Base-by-base conservation (phyloP, 495 filamentous ascomycete genomes). In the Elaphomyces granulatus region DNA sequence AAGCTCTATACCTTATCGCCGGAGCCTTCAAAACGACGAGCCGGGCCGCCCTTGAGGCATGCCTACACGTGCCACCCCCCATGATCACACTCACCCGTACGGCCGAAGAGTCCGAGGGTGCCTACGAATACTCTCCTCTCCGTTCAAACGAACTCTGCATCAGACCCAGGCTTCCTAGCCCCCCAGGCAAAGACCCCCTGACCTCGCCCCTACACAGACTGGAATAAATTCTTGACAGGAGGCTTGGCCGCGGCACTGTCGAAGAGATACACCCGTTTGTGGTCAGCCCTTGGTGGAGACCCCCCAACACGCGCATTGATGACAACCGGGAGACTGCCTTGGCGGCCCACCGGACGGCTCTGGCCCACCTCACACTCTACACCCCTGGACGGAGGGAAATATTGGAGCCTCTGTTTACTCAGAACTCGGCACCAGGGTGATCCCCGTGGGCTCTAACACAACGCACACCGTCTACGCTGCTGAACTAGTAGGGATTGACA, bases 41-140 rank as follows among this genome's bases (percentile, higher is more conserved):
- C 32, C 4, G 32, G n/a, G 14, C 15, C 8, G 32, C 32, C 4
- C 4, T 34, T n/a, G 32, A 34, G n/a, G 32, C 18, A 4, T 34
- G 32, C 32, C 32, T 34, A 16, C 4, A 34, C 18, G 32, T 34
- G 32, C 32, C 32, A 4, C n/a, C n/a, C 32, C 32, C 4, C 32
- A 16, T 8, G 32, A 34, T 4, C 4, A 4, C 4, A n/a, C 32
- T 34, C 32, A 16, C 32, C 32, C 32, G 32, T 4, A 8, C 18
- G 32, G 32, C 32, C n/a, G 32, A 34, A 14, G 32, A 34, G n/a
- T n/a, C n/a, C n/a, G n/a, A 34, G 32, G 14, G 4, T 34, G 32
- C 32, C n/a, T 34, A 4, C 4, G 32, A 4, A 34, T 34, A 4
- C 4, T 4, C 14, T 15, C 32, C 4, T 34, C 32, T 8, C 32